Evolutionary conservation across 306 rosid genomes (phyloP).

Genomic region (Quercus bicolor): DNA sequence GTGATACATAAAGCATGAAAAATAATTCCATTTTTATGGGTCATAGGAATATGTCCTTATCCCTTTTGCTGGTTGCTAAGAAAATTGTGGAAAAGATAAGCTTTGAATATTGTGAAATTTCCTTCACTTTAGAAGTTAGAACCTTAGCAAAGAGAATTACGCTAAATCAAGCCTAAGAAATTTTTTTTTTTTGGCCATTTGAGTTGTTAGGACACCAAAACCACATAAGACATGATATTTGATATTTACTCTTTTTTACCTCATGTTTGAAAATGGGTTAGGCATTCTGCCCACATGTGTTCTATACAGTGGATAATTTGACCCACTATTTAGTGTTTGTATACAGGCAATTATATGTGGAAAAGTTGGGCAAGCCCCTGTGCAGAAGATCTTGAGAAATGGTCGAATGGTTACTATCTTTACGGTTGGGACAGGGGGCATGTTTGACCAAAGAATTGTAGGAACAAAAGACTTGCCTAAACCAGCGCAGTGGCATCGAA

Average conservation of each 20-base stretch:
- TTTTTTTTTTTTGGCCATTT: neutral
- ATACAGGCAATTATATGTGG: conserved; percentile 91
- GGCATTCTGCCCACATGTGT: conserved; percentile 1
- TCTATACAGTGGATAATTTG: conserved; percentile 17
- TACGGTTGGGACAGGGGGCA: conserved; percentile 96
- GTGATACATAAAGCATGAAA: neutral
- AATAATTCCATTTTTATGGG: neutral
- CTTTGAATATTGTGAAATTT: neutral
- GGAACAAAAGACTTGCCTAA: conserved; percentile 63
- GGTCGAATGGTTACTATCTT: conserved; percentile 75
- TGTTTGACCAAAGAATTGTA: conserved; percentile 78
- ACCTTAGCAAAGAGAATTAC: neutral
- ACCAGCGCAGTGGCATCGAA: conserved; percentile 93
- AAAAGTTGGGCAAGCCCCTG: conserved; percentile 89
- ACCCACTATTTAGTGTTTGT: conserved; percentile 16
- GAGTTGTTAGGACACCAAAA: neutral
- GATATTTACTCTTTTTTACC: neutral
- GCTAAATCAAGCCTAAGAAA: too few relatives aligned
- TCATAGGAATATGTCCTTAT: neutral
- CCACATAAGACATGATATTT: neutral
- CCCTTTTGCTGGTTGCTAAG: neutral
- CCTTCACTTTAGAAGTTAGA: neutral
- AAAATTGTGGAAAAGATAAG: neutral
- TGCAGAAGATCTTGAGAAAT: conserved; percentile 91
- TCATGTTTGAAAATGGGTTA: neutral